Evolutionary conservation across 345 rosid genomes (phyloP), one percentile per base, ranked within the genome.

Genomic region (Leavenworthia alabamica): DNA sequence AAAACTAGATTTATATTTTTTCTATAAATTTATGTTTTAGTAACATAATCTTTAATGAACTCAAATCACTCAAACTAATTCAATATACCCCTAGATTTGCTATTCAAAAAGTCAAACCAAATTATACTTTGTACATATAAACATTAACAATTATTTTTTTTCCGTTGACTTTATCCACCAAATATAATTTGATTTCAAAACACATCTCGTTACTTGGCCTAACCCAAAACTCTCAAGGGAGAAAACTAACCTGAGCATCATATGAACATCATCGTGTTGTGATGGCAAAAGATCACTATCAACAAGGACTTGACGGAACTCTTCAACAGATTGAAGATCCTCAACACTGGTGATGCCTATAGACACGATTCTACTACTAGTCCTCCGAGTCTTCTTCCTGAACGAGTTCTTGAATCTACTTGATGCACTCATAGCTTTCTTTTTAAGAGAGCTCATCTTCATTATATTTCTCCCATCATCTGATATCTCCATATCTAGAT

Each of bases 341-440:
- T 92, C 95, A 0, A 77, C 88, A 16, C 80, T 66, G 54, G 75
- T 80, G 3, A 78, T 70, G 2, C 73, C 39, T 50, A 72, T 73
- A 2, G 94, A 83, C 74, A 79, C 76, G 8, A 89, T 85, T 60
- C 78, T 79, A 43, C 90, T 86, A 41, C 78, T 37, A 17, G 16
- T 78, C 50, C 81, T 78, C 13, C 89, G 82, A 15, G 74, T 69
- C 68, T 64, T 89, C 74, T 74, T 86, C 24, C 74, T 81, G 68
- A 83, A 72, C 1, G 98, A 89, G 61, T 85, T 72, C 75, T 81
- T 81, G 36, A 89, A 83, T 81, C 82, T 85, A 68, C 62, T 77
- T 16, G 98, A 92, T 65, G 93, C 95, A 66, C 47, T 78, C 10
- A 86, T 83, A n/a, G 95, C 96, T 64, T 78, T 85, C 79, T 86